Evolutionary conservation across 129 eudicot species (phyloP).

Genomic region (Glebionis coronaria): DNA sequence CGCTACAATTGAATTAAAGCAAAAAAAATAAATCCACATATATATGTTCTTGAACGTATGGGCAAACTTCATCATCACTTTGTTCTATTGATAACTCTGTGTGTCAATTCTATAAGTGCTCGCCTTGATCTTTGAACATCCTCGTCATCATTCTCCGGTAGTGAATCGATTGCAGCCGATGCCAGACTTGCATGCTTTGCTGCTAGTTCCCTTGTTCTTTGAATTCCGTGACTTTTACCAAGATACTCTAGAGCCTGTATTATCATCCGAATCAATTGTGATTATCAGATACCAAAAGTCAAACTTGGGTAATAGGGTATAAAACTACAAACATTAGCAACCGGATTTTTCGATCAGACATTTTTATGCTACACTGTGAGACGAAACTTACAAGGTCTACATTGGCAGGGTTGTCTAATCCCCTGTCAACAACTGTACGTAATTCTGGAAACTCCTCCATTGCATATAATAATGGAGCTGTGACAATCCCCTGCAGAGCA

Average conservation of each 20-base stretch:
- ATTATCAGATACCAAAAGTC: not conserved
- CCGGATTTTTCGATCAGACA: no score
- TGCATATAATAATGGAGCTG: slow-evolving; percentile 89
- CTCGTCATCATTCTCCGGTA: slow-evolving; percentile 73
- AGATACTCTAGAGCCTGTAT: slow-evolving; percentile 80
- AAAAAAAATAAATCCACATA: slow-evolving; percentile 16
- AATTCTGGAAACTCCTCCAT: slow-evolving; percentile 93
- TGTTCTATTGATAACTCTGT: slow-evolving; percentile 73
- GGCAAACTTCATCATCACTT: slow-evolving; percentile 33
- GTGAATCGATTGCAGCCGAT: slow-evolving; percentile 60
- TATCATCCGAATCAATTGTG: slow-evolving; percentile 7
- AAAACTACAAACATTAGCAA: no score
- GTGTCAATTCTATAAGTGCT: slow-evolving; percentile 74
- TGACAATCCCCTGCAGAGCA: slow-evolving; percentile 63
- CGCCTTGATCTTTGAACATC: slow-evolving; percentile 76
- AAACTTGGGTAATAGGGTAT: no score
- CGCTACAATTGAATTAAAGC: slow-evolving; percentile 6
- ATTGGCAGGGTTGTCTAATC: slow-evolving; percentile 67
- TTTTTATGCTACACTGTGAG: no score
- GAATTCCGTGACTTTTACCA: slow-evolving; percentile 69
- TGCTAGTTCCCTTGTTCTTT: slow-evolving; percentile 76
- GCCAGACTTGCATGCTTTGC: slow-evolving; percentile 82
- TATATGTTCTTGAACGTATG: not conserved
- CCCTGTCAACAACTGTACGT: slow-evolving; percentile 65
- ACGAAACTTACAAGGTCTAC: slow-evolving; percentile 92